Percentiles rank a stretch among this genome's conserved stretches.
Conservation (phyloP, 2,329 filamentous ascomycete species). For the Saccharata proteae region DNA sequence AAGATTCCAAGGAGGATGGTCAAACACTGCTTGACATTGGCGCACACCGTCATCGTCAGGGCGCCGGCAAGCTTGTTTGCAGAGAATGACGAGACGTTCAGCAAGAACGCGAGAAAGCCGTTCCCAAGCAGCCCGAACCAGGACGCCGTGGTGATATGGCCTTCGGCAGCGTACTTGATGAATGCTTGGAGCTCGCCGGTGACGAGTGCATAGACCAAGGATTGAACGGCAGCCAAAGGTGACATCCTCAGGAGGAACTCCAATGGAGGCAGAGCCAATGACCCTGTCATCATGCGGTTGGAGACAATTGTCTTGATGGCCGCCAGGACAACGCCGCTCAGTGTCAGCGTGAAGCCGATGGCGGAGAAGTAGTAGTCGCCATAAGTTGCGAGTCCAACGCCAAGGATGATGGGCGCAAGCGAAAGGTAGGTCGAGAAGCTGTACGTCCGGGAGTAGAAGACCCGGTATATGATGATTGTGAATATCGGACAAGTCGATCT, state of each 20-base stretch:
- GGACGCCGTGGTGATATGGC: conserved; percentile 5
- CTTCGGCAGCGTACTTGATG: no score
- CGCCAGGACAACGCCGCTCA: conserved; percentile 26
- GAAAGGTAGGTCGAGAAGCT: conserved; percentile 52
- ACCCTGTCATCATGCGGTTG: conserved; percentile 52
- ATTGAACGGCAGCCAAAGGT: conserved; percentile 46
- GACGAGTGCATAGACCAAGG: conserved; percentile 38
- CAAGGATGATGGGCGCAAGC: conserved; percentile 44
- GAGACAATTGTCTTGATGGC: conserved; percentile 49
- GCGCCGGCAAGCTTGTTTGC: conserved; percentile 27
- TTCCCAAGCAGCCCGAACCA: conserved; percentile 18
- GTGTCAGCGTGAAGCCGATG: conserved; percentile 29
- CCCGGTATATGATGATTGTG: conserved; percentile 48
- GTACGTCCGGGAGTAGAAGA: conserved; percentile 44
- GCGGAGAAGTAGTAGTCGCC: conserved; percentile 53
- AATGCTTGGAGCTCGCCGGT: conserved; percentile 15
- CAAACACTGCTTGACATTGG: conserved; percentile 25
- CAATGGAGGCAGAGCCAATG: conserved; percentile 43
- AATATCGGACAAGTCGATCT: conserved; percentile 50
- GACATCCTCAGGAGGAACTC: conserved; percentile 53
- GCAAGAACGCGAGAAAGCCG: conserved; percentile 20
- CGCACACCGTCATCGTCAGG: conserved; percentile 24
- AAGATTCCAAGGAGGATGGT: conserved; percentile 26
- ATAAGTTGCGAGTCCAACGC: conserved; percentile 47
- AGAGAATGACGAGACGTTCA: conserved; percentile 27